Evolutionary conservation across 805 yeast genomes (phyloP), one percentile per base, ranked within the genome.

Genomic region (Komagataella pseudopastoris): DNA sequence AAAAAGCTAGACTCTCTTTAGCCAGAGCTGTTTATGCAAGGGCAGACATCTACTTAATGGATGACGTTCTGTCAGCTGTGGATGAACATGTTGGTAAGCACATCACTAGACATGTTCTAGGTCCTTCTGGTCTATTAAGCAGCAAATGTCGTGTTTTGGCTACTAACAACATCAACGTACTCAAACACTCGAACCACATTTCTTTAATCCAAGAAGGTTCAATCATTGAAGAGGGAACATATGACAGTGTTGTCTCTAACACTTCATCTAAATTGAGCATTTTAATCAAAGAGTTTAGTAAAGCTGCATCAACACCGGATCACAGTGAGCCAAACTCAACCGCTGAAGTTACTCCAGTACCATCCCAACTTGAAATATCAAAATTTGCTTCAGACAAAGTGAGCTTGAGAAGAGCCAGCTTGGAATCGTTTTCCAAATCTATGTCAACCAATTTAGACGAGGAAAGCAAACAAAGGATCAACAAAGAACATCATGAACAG

Each of bases 11-110:
- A 66, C 74, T 90, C 44, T 81, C 95, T 1, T 75, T 90, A 50
- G 97, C 97, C 0, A 78, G 98, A 63, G 96, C 98, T 14, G 96
- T 90, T 6, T 90, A 90, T 62, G 80, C 96, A 3, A 75, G 96
- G 56, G 93, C 96, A 7, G 96, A 90, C 59, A 78, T 90, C 45
- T 88, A 87, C 63, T 68, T 90, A 47, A 70, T 90, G 56, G 98
- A 90, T 64, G 98, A 90, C 65, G 90, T 93, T 12, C 76, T 90
- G 53, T 83, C 91, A 65, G 98, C 98, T 44, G 98, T 90, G 46
- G 98, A 90, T 65, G 96, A 88, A 63, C 97, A 90, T 62, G 98
- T 90, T 56, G 89, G 95, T 23, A 79, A 78, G 56, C 96, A 88
- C 62, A 72, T 90, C 60, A 78, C 87, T 58, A 83, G 83, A 57